Percentiles rank a stretch among this genome's conserved stretches.
These are phyloP conservation scores for Flaveria linearis DNA, from an alignment of 129 eudicot species.

Conservation along the genomic window DNA sequence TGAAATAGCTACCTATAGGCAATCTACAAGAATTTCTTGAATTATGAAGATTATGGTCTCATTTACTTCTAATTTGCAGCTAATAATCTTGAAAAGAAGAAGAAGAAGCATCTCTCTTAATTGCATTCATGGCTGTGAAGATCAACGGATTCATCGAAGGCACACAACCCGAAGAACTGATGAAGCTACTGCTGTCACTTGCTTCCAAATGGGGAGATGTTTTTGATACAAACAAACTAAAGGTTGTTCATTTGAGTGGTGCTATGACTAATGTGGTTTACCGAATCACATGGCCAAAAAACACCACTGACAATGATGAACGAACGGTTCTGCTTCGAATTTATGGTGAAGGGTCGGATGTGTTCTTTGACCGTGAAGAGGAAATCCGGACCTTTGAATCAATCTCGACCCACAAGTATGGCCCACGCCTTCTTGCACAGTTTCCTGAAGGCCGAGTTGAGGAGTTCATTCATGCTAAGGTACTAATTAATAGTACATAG, in stretches of 20 bases:
- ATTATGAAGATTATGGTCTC: neutral
- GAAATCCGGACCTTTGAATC: conserved; percentile 74
- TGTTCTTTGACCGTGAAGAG: conserved; percentile 76
- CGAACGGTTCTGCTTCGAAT: conserved; percentile 67
- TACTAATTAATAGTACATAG: conserved; percentile 28
- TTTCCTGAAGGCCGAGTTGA: conserved; percentile 75
- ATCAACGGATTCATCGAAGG: conserved; percentile 57
- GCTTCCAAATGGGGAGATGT: conserved; percentile 81
- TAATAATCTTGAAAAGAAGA: conserved; percentile 24
- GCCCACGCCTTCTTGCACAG: conserved; percentile 73
- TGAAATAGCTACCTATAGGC: neutral
- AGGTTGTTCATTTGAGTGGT: conserved; percentile 68
- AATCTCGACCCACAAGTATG: conserved; percentile 62
- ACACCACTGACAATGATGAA: conserved; percentile 14
- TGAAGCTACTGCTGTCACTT: conserved; percentile 47
- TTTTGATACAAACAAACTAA: conserved; percentile 42
- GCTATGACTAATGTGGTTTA: conserved; percentile 91
- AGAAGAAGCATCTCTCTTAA: conserved; percentile 15
- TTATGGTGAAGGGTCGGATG: conserved; percentile 85
- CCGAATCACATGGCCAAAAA: conserved; percentile 63
- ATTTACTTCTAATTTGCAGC: neutral
- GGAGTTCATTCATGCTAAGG: conserved; percentile 93
- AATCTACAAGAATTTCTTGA: conserved; percentile 1
- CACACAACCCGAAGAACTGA: conserved; percentile 54
- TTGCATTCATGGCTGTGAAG: conserved; percentile 65